phyloP scores from a whole-genome alignment of 305 asterid species.

The Fraxinus sp. region DNA sequence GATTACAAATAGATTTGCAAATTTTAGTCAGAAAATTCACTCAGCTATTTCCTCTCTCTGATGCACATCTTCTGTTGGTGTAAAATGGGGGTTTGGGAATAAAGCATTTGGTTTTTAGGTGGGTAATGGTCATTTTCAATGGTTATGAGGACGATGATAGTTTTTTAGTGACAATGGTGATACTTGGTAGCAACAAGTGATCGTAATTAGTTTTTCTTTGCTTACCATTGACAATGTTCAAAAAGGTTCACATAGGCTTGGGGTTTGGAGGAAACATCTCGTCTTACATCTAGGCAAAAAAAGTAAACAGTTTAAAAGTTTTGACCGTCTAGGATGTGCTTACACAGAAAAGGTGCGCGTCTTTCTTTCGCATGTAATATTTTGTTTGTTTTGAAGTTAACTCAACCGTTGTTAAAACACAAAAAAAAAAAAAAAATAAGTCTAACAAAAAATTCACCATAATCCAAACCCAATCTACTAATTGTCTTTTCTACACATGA shows the following conservation, averaged over 20 bases:
- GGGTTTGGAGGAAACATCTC: not conserved
- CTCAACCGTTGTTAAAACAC: not conserved
- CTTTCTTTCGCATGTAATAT: not conserved
- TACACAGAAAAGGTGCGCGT: not conserved
- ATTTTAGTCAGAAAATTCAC: not conserved
- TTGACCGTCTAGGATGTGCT: not conserved
- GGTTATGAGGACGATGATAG: not conserved
- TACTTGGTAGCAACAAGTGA: not conserved
- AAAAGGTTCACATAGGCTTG: not conserved
- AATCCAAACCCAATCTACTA: not conserved
- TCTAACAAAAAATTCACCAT: not conserved
- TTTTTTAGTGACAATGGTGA: not conserved
- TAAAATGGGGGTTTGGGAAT: not conserved
- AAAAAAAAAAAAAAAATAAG: too few relatives aligned
- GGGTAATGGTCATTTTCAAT: not conserved
- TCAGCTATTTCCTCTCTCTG: not conserved
- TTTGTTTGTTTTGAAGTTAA: too few relatives aligned
- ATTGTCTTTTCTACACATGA: too few relatives aligned
- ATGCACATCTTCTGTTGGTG: too few relatives aligned
- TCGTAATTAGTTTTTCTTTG: not conserved
- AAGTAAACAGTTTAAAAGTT: too few relatives aligned
- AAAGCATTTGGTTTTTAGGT: not conserved
- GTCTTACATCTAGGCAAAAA: not conserved
- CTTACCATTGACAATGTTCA: not conserved
- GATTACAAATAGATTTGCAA: not conserved